Evolutionary conservation across 1,284 basidiomycete genomes (phyloP).

Genomic region (Rhodotorula mucilaginosa): DNA sequence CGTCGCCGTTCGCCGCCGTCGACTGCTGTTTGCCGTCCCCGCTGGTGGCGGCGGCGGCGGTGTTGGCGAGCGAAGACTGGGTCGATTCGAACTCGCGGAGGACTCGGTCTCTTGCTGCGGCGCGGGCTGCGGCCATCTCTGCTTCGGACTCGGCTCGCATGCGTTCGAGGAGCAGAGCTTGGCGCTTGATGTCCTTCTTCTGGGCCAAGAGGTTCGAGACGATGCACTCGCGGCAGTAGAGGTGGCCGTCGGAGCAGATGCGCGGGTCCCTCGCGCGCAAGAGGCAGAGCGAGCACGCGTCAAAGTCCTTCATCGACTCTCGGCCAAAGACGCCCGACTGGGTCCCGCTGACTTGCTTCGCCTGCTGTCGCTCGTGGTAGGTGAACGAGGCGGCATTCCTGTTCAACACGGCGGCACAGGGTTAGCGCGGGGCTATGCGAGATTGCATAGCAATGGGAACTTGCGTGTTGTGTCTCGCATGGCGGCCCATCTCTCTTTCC

Average conservation of each 20-base stretch:
- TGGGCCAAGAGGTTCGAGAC: conserved; percentile 60
- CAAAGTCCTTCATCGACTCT: conserved; percentile 36
- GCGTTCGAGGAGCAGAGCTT: conserved; percentile 69
- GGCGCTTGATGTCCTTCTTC: conserved; percentile 81
- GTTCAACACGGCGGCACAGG: neutral
- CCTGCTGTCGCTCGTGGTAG: conserved; percentile 77
- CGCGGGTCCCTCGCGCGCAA: conserved; percentile 68
- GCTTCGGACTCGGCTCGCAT: conserved; percentile 72
- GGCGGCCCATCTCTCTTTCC: neutral
- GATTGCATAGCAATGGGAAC: conserved; percentile 48
- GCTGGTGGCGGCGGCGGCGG: conserved; percentile 12
- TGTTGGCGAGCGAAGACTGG: conserved; percentile 61
- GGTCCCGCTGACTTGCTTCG: conserved; percentile 69
- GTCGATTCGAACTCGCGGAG: conserved; percentile 79
- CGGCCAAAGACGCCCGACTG: conserved; percentile 49
- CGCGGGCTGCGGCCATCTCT: conserved; percentile 63
- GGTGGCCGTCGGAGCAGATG: conserved; percentile 75
- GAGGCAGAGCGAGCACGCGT: conserved; percentile 39
- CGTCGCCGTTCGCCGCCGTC: conserved; percentile 6
- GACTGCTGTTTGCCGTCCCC: conserved; percentile 7
- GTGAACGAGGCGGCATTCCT: conserved; percentile 56
- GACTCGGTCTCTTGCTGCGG: conserved; percentile 77
- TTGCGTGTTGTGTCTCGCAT: conserved; percentile 64
- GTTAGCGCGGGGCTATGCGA: neutral
- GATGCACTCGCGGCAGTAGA: conserved; percentile 65